phyloP scores from a whole-genome alignment of 179 eudicot genomes.

The Beta macrorhiza region DNA sequence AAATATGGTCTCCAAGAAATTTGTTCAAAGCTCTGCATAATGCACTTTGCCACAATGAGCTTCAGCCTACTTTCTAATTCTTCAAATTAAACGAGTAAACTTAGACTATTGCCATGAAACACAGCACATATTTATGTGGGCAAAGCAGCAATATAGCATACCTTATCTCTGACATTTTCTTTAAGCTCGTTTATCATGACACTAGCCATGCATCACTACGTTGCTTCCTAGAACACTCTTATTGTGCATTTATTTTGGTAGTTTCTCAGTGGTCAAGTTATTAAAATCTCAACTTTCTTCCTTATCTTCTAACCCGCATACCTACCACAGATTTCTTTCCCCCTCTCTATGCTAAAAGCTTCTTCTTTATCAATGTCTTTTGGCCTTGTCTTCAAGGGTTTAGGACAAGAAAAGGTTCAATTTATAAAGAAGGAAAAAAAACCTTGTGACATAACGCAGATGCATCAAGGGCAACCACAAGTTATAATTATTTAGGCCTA shows the following conservation, averaged over 20 bases:
- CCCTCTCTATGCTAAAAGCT: not conserved
- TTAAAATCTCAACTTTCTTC: not conserved
- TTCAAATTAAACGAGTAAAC: not conserved
- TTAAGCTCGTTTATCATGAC: not conserved
- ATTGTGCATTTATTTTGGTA: too few species aligned
- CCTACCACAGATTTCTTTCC: not conserved
- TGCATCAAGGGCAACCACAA: not conserved
- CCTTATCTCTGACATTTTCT: too few species aligned
- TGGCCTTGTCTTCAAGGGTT: not conserved
- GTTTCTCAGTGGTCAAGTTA: not conserved
- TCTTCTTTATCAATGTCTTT: not conserved
- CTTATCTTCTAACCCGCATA: not conserved
- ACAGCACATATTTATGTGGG: not conserved
- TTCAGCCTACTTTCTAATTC: not conserved
- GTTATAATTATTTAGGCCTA: not conserved
- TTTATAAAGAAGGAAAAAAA: not conserved
- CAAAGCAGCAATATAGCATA: too few species aligned
- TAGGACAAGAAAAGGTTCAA: not conserved
- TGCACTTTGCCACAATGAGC: not conserved
- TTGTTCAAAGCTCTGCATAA: not conserved
- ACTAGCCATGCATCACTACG: too few species aligned
- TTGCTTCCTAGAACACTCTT: too few species aligned
- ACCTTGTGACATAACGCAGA: not conserved
- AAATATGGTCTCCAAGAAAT: not conserved
- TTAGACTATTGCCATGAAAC: not conserved